These are phyloP conservation scores for Rhodotorula taiwanensis DNA, from an alignment of 768 basidiomycete genomes.

Conservation along the genomic window DNA sequence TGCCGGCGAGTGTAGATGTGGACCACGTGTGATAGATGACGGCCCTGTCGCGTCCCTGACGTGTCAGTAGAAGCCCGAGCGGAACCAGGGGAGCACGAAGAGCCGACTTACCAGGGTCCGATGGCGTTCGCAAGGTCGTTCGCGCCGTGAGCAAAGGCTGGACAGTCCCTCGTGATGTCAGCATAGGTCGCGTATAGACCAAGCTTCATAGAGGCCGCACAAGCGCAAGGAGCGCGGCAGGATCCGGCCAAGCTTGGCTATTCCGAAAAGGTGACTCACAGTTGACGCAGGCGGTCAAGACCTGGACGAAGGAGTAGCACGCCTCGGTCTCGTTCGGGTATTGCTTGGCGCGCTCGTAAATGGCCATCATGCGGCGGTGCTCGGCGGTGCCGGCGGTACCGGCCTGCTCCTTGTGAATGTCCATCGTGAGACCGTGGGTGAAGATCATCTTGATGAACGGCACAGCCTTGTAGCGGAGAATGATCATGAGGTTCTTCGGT, in stretches of 20 bases:
- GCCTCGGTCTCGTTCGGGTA: slow-evolving; percentile 50
- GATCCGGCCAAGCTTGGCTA: slow-evolving; percentile 25
- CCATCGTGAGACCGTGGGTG: slow-evolving; percentile 29
- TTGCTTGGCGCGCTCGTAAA: slow-evolving; percentile 44
- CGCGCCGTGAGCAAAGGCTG: slow-evolving; percentile 47
- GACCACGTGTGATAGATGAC: too few relatives aligned
- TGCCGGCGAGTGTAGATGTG: slow-evolving; percentile 38
- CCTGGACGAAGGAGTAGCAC: slow-evolving; percentile 48
- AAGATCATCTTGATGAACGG: slow-evolving; percentile 20
- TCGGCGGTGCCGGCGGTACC: slow-evolving; percentile 39
- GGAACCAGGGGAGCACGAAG: too few relatives aligned
- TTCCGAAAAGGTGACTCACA: too few relatives aligned
- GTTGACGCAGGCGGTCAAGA: slow-evolving; percentile 47
- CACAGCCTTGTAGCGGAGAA: slow-evolving; percentile 42
- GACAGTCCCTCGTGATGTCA: too few relatives aligned
- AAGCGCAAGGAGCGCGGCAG: not conserved
- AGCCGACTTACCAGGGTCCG: slow-evolving; percentile 37
- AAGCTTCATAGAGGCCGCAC: too few relatives aligned
- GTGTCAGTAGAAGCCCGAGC: too few relatives aligned
- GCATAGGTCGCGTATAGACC: too few relatives aligned
- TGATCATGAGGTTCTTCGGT: slow-evolving; percentile 46
- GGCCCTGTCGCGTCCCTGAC: too few relatives aligned
- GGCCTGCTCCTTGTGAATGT: slow-evolving; percentile 36
- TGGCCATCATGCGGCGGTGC: slow-evolving; percentile 42
- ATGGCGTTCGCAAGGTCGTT: slow-evolving; percentile 46